Conservation (phyloP, 1,139 yeast species). For the Pichia sp. region DNA sequence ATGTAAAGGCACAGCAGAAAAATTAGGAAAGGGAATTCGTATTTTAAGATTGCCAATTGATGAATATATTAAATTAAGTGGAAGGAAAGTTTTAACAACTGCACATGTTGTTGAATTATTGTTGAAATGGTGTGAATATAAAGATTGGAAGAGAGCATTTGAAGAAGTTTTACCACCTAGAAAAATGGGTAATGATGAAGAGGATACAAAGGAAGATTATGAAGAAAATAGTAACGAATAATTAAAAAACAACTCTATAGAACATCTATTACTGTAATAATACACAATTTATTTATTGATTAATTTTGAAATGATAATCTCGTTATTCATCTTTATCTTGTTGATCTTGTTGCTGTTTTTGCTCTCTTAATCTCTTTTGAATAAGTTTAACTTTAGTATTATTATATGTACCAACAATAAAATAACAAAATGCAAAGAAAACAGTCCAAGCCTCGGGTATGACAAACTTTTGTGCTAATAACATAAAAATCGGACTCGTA, state of each 20-base stretch:
- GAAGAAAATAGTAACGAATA: slow-evolving; percentile 1
- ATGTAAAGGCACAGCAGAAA: slow-evolving; percentile 76
- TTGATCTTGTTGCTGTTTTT: slow-evolving; percentile 1
- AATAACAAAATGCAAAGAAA: slow-evolving; percentile 69
- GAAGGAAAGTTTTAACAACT: slow-evolving; percentile 86
- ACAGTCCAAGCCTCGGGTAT: slow-evolving; percentile 81
- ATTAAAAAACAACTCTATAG: background rate
- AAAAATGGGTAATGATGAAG: slow-evolving; percentile 37
- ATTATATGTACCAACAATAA: slow-evolving; percentile 71
- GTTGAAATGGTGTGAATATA: slow-evolving; percentile 70
- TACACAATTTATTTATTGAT: no score
- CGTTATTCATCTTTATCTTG: background rate
- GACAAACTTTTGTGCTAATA: slow-evolving; percentile 68
- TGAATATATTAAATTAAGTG: slow-evolving; percentile 73
- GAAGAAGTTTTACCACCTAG: slow-evolving; percentile 79
- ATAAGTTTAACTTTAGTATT: slow-evolving; percentile 39
- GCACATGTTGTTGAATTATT: slow-evolving; percentile 88
- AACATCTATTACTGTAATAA: no score
- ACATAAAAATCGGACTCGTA: slow-evolving; percentile 56
- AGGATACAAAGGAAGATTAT: background rate
- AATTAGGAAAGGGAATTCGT: slow-evolving; percentile 46
- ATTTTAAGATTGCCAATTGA: slow-evolving; percentile 86
- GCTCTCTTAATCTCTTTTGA: slow-evolving; percentile 10
- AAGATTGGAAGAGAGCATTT: slow-evolving; percentile 84
- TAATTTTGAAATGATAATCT: no score